Evolutionary conservation across 1,139 yeast genomes (phyloP).

Genomic region (Yamadazyma sp.): DNA sequence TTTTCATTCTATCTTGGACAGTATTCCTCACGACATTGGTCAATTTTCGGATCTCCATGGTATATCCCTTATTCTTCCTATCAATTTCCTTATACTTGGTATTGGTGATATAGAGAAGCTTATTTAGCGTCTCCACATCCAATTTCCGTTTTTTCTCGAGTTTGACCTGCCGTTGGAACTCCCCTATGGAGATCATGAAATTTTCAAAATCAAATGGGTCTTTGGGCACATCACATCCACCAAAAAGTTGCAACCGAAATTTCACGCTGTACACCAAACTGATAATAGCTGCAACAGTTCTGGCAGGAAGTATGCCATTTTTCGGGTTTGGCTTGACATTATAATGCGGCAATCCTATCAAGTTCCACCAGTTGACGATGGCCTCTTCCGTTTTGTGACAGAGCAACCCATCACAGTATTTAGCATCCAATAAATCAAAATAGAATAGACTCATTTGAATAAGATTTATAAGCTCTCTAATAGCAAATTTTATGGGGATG

Average conservation of each 20-base stretch:
- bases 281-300: slow-evolving; percentile 60
- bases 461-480: slow-evolving; percentile 68
- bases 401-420: slow-evolving; percentile 77
- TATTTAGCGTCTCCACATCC: slow-evolving; percentile 62
- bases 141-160: slow-evolving; percentile 57
- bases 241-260: slow-evolving; percentile 61
- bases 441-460: slow-evolving; percentile 77
- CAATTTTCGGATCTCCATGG: slow-evolving; percentile 58
- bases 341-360: slow-evolving; percentile 66
- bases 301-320: slow-evolving; percentile 59
- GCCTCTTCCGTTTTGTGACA: slow-evolving; percentile 79
- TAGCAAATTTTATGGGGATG: slow-evolving; percentile 64
- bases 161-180: slow-evolving; percentile 60
- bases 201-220: slow-evolving; percentile 81
- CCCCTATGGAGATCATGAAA: slow-evolving; percentile 59
- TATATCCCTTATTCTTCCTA: slow-evolving; percentile 32
- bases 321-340: slow-evolving; percentile 43
- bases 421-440: slow-evolving; percentile 69
- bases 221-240: slow-evolving; percentile 78
- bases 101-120: slow-evolving; percentile 59
- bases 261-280: slow-evolving; percentile 70
- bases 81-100: slow-evolving; percentile 29
- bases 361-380: slow-evolving; percentile 77
- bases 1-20: slow-evolving; percentile 59
- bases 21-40: slow-evolving; percentile 70